Evolutionary conservation across 805 yeast genomes (phyloP).

Genomic region (Yamadazyma nakazawae): DNA sequence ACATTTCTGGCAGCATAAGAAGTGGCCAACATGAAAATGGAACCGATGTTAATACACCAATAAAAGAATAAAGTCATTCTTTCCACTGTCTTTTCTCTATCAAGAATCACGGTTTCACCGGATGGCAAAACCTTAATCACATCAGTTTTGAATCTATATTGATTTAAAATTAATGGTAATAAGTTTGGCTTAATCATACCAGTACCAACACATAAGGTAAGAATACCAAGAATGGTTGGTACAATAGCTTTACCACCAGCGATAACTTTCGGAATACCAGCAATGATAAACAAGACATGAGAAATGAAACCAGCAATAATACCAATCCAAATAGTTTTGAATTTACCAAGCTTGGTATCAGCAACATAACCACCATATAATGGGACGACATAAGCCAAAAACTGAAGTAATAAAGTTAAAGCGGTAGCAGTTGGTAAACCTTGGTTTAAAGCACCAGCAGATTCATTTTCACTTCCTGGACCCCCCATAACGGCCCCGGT

Average conservation of each 20-base stretch:
- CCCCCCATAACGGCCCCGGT: conserved; percentile 40
- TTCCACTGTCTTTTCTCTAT: conserved; percentile 42
- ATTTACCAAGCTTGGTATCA: conserved; percentile 47
- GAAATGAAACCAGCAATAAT: conserved; percentile 45
- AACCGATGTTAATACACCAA: conserved; percentile 56
- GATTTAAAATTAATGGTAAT: conserved; percentile 46
- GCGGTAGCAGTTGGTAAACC: conserved; percentile 48
- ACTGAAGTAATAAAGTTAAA: conserved; percentile 45
- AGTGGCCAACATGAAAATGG: conserved; percentile 51
- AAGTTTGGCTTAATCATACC: conserved; percentile 56
- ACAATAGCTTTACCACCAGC: conserved; percentile 36
- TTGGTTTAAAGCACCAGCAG: conserved; percentile 50
- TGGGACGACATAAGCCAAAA: conserved; percentile 50
- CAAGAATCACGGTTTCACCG: conserved; percentile 65
- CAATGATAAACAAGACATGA: conserved; percentile 47
- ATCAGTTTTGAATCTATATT: conserved; percentile 52
- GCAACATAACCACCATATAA: conserved; percentile 51
- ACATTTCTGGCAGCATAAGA: conserved; percentile 49
- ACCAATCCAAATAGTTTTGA: conserved; percentile 49
- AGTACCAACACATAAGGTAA: conserved; percentile 44
- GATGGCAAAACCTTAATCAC: conserved; percentile 52
- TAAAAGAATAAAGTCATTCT: conserved; percentile 47
- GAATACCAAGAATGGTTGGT: conserved; percentile 39
- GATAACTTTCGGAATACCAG: conserved; percentile 43
- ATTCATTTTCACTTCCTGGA: conserved; percentile 22